Conservation (phyloP, 2,329 filamentous ascomycete genomes). For the Neoarthrinium moseri region DNA sequence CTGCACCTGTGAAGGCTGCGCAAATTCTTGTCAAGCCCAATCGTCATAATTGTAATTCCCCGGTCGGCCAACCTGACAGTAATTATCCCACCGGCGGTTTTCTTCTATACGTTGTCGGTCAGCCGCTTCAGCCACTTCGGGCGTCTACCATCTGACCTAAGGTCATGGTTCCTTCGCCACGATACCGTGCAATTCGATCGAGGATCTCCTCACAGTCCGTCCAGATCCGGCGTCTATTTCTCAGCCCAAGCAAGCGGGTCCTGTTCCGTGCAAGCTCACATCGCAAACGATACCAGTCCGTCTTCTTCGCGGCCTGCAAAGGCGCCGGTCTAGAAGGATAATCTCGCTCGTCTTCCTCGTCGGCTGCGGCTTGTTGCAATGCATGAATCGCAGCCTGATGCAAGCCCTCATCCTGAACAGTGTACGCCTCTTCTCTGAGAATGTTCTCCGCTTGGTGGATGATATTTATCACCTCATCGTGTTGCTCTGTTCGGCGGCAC, state of each 20-base stretch:
- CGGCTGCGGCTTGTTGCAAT: not conserved
- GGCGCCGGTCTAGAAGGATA: not conserved
- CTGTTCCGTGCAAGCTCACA: not conserved
- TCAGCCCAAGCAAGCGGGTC: not conserved
- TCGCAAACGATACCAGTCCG: constrained; percentile 1
- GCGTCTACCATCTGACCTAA: not conserved
- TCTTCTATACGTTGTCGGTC: not conserved
- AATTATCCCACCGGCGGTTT: not conserved
- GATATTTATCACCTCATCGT: not conserved
- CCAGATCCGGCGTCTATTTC: constrained; percentile 3
- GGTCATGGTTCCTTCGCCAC: not conserved
- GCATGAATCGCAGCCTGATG: not conserved
- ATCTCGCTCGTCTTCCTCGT: not conserved
- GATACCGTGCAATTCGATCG: constrained; percentile 1
- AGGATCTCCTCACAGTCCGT: constrained; percentile 3
- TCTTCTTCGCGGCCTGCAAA: not conserved
- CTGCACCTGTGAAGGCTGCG: too few species aligned
- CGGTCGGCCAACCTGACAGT: not conserved
- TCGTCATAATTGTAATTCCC: not conserved
- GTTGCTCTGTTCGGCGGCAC: not conserved
- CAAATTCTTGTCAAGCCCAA: too few species aligned
- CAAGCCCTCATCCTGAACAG: not conserved
- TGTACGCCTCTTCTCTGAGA: not conserved
- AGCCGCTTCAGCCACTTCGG: not conserved
- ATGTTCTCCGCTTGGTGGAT: not conserved